Base-by-base conservation (phyloP, 208 protist species). In the Leptomonas pyrrhocoris region DNA sequence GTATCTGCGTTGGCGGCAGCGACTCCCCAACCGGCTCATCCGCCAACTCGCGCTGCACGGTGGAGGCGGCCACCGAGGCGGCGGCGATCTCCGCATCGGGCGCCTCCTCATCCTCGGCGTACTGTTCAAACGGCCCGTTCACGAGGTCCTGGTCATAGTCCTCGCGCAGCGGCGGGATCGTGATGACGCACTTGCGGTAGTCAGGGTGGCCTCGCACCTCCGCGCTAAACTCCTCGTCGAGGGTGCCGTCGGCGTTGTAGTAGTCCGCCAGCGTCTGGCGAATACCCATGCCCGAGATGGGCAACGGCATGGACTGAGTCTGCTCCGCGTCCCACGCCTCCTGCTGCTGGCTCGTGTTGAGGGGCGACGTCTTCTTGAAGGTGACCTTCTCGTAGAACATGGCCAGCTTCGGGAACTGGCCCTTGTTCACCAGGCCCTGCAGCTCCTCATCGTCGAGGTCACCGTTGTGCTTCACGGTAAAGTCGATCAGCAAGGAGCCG, bases 311-410 rank as follows among this genome's bases (percentile, higher is more conserved):
- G 30, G 43, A 38, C 16, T 61, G 40, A 27, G 55, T 34, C 49
- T 77, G 40, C 54, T 79, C 58, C 28, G 55, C 49, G 21, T 73
- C 72, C 60, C 76, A 87, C 40, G 43, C 67, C 11, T 59, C 54
- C 55, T 79, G 66, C 71, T 90, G 85, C 70, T 82, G 69, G n/a
- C 67, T 45, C 2, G 85, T 92, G 79, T 90, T 93, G 55, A 93
- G 68, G 12, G 83, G 84, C 61, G 61, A 77, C 12, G 85, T 85
- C 74, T 81, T 80, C 63, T 83, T 81, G 60, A 77, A 77, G 21
- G 81, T 88, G 23, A 91, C 68, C 59, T 80, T 83, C 73, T 92
- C 83, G 74, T 92, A 94, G 75, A 87, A 88, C 38, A 64, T 73
- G 40, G 51, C 77, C 38, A 94, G 71, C 21, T 71, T 71, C n/a